Conservation (phyloP, 164 flowering plant species). For the Dillenia turbinata region DNA sequence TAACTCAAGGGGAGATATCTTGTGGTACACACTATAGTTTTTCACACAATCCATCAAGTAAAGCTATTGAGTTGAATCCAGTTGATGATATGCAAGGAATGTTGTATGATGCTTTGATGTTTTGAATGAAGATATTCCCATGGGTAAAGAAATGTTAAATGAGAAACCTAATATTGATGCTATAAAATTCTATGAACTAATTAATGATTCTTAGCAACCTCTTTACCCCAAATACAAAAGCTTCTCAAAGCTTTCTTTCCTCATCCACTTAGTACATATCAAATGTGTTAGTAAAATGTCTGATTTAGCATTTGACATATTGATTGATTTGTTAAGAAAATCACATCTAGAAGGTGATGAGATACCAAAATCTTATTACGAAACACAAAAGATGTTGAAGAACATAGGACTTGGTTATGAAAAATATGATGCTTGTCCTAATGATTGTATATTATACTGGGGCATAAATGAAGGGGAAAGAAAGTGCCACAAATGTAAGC, state of each 20-base stretch:
- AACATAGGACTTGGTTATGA: slow-evolving; percentile 13
- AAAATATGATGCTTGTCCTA: slow-evolving; percentile 16
- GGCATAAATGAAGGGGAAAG: no score
- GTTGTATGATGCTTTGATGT: no score
- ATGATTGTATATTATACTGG: slow-evolving; percentile 21
- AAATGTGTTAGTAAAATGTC: no score
- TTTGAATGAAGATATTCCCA: no score
- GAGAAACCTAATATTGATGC: background rate
- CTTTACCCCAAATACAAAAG: slow-evolving; percentile 6
- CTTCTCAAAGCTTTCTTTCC: slow-evolving; percentile 5
- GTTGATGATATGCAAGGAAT: no score
- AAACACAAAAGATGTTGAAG: slow-evolving; percentile 6
- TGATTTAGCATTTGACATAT: no score
- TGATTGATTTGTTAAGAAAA: background rate
- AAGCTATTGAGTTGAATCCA: no score
- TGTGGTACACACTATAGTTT: no score
- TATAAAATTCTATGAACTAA: background rate
- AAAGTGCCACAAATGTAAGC: background rate
- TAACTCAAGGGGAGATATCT: no score
- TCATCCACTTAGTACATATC: slow-evolving; percentile 3
- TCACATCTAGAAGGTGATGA: background rate
- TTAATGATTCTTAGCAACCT: background rate
- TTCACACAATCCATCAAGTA: no score
- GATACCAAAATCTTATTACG: slow-evolving; percentile 8
- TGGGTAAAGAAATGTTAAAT: no score